Percentiles rank a stretch among this genome's conserved stretches.
These are phyloP conservation scores for Chenopodium album DNA, from an alignment of 148 eudicot genomes.

Conservation along the genomic window DNA sequence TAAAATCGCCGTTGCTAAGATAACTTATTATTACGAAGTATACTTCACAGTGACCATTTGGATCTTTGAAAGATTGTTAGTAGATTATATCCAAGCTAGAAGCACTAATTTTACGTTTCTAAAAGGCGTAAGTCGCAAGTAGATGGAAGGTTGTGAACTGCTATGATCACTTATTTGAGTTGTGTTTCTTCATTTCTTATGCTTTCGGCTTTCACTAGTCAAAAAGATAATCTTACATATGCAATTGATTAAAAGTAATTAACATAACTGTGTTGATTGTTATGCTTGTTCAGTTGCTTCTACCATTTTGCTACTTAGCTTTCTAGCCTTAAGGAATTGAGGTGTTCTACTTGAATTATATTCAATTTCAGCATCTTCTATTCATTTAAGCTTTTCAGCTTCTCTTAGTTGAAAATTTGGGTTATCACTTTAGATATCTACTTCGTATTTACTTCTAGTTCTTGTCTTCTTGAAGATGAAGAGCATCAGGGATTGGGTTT, in stretches of 20 bases:
- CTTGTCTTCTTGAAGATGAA: conserved; percentile 49
- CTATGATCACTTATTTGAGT: background rate
- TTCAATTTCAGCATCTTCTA: background rate
- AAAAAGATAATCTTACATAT: background rate
- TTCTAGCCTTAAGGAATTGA: background rate
- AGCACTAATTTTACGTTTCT: background rate
- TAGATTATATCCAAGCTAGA: background rate
- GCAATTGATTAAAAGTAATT: background rate
- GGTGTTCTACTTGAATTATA: background rate
- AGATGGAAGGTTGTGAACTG: background rate
- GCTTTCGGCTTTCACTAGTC: background rate
- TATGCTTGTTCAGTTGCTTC: background rate
- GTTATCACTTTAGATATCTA: background rate
- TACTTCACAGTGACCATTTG: background rate
- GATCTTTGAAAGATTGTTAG: background rate
- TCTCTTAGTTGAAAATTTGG: background rate
- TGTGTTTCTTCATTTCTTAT: background rate
- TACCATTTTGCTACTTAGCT: background rate
- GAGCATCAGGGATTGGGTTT: conserved; percentile 93
- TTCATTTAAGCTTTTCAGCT: conserved; percentile 7
- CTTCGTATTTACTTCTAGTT: background rate
- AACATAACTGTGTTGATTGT: background rate
- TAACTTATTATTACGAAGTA: background rate
- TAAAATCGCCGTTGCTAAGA: background rate
- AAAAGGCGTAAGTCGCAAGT: background rate